Conservation (phyloP, 305 asterid species). For the Solanum hybrid region DNA sequence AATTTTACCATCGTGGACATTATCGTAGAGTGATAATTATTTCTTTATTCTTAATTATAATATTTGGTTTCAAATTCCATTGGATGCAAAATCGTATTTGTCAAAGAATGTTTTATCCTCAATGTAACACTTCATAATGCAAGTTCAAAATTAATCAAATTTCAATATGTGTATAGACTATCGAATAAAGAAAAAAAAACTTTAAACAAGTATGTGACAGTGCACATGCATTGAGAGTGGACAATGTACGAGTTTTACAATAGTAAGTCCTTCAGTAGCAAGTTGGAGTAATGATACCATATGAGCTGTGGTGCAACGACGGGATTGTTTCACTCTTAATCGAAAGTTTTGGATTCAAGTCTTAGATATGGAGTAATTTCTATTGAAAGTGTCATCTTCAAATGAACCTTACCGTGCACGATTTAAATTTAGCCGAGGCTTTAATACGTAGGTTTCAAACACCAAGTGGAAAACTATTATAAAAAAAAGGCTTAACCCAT, state of each 20-base stretch:
- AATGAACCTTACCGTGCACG: no score
- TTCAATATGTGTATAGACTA: background rate
- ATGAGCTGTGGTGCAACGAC: no score
- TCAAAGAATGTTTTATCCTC: background rate
- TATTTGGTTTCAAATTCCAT: accelerated
- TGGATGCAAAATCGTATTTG: accelerated
- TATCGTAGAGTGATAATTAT: background rate
- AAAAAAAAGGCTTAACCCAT: no score
- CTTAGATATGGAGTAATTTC: accelerated
- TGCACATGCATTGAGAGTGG: background rate
- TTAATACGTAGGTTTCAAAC: background rate
- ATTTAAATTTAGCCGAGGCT: no score
- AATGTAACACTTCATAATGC: no score
- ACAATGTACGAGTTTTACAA: background rate
- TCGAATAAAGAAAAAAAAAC: background rate
- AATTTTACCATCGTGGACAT: background rate
- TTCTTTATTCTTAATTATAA: background rate
- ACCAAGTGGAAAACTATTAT: no score
- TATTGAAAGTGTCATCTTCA: no score
- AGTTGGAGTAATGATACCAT: background rate
- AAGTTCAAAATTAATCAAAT: background rate
- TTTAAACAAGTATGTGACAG: background rate
- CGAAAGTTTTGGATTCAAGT: no score
- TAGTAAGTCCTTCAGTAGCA: background rate
- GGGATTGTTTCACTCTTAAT: no score